A percentile compares a stretch with the other conserved stretches of the same genome.
Conservation (phyloP, 1,139 yeast species). For the Nakaseomyces uthaithaninus region DNA sequence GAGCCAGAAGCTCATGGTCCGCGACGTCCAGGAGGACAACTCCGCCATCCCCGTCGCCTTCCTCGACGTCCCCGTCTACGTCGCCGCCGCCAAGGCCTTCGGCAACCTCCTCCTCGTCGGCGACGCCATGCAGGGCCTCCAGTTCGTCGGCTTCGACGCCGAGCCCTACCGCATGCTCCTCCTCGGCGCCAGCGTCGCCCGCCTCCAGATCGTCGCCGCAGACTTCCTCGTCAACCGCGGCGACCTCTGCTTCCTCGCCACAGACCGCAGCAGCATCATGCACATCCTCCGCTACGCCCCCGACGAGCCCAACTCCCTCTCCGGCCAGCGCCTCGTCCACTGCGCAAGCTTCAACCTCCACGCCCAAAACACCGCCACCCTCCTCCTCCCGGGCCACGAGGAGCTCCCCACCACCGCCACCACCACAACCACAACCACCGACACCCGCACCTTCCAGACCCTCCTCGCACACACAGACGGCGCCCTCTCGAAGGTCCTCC, state of each 20-base stretch:
- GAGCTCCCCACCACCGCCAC: slow-evolving; percentile 24
- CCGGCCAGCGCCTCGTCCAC: slow-evolving; percentile 69
- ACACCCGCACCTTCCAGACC: slow-evolving; percentile 38
- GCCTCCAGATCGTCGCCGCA: slow-evolving; percentile 50
- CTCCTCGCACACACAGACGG: slow-evolving; percentile 78
- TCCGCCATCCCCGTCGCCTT: slow-evolving; percentile 73
- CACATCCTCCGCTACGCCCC: slow-evolving; percentile 86
- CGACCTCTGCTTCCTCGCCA: slow-evolving; percentile 56
- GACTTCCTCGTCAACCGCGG: slow-evolving; percentile 71
- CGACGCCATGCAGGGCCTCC: slow-evolving; percentile 71
- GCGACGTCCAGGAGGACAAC: slow-evolving; percentile 59
- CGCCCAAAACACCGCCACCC: slow-evolving; percentile 51
- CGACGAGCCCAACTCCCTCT: slow-evolving; percentile 73
- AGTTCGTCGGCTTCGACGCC: slow-evolving; percentile 86
- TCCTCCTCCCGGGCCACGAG: slow-evolving; percentile 41
- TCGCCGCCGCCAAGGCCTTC: slow-evolving; percentile 71
- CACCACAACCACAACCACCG: slow-evolving; percentile 9
- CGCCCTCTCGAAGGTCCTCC: slow-evolving; percentile 63
- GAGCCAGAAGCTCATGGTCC: slow-evolving; percentile 75
- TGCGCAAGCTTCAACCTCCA: slow-evolving; percentile 67
- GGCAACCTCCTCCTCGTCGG: slow-evolving; percentile 74
- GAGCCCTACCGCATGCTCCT: slow-evolving; percentile 85
- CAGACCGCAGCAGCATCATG: slow-evolving; percentile 62
- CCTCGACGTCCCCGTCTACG: slow-evolving; percentile 71
- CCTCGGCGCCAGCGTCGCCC: slow-evolving; percentile 66